These are phyloP conservation scores for Penicillium ochrochloron DNA, from an alignment of 495 filamentous ascomycete species.

Conservation along the genomic window DNA sequence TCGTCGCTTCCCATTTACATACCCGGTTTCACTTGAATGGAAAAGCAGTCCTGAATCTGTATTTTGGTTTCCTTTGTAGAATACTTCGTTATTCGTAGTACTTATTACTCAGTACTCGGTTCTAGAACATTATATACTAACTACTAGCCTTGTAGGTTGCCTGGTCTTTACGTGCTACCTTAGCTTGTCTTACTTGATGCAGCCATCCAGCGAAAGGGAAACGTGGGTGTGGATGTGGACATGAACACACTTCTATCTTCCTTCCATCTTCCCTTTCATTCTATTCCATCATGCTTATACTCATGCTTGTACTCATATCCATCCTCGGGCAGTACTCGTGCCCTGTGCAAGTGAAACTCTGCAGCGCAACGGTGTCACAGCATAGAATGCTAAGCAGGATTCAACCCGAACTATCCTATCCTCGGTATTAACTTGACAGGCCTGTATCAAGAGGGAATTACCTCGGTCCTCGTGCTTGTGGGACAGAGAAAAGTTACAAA, in stretches of 20 bases:
- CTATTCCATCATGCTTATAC: background rate
- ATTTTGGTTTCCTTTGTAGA: background rate
- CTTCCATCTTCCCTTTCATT: background rate
- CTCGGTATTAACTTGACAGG: too few relatives aligned
- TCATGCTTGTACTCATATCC: background rate
- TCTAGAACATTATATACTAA: too few relatives aligned
- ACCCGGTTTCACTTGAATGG: slow-evolving; percentile 1
- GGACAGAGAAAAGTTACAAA: background rate
- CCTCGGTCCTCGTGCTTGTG: background rate
- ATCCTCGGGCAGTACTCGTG: background rate
- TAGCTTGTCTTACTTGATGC: background rate
- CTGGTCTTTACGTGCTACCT: background rate
- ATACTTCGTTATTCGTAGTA: too few relatives aligned
- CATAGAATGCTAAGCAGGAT: background rate
- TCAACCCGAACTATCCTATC: background rate
- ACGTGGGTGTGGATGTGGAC: background rate
- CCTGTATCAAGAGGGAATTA: background rate
- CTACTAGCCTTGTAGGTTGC: too few relatives aligned
- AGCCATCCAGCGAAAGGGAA: too few relatives aligned
- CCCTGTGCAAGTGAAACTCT: background rate
- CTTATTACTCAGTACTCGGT: too few relatives aligned
- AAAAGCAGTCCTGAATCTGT: slow-evolving; percentile 5
- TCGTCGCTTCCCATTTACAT: background rate
- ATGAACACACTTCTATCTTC: background rate
- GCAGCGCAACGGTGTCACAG: slow-evolving; percentile 2